Evolutionary conservation across 208 protist species (phyloP).

Genomic region (Wallacemonas sp.): DNA sequence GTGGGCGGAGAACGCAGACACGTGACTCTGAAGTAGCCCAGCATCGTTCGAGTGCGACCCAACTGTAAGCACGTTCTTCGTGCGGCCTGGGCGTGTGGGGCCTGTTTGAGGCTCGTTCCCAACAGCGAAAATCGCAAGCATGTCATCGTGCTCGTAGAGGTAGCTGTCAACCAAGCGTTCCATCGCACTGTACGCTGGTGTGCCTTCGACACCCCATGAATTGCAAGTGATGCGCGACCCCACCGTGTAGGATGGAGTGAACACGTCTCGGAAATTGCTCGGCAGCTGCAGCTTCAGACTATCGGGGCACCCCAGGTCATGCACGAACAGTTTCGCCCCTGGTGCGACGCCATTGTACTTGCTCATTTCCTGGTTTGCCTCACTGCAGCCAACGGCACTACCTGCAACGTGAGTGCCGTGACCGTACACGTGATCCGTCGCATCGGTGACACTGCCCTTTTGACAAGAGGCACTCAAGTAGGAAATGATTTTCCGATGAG

Average conservation of each 20-base stretch:
- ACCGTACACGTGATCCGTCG: constrained; percentile 36
- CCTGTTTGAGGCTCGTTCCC: constrained; percentile 53
- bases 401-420: constrained; percentile 91
- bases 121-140: constrained; percentile 73
- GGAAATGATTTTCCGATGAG: constrained; percentile 86
- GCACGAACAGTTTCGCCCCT: constrained; percentile 83
- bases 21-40: constrained; percentile 18
- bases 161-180: constrained; percentile 72
- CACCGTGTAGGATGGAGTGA: constrained; percentile 45
- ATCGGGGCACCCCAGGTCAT: constrained; percentile 39
- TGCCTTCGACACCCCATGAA: constrained; percentile 78
- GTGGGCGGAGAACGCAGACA: constrained; percentile 52
- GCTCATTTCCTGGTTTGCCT: constrained; percentile 2
- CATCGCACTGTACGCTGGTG: constrained; percentile 46
- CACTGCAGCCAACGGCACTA: constrained; percentile 47
- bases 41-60: constrained; percentile 62
- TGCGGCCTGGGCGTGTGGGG: constrained; percentile 49
- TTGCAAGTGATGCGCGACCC: constrained; percentile 86
- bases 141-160: constrained; percentile 51
- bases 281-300: constrained; percentile 38
- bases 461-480: constrained; percentile 33
- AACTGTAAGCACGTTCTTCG: constrained; percentile 90
- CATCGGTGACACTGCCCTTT: background rate
- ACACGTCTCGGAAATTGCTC: constrained; percentile 51
- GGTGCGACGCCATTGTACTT: constrained; percentile 79